These are phyloP conservation scores for Fusarium kyushuense DNA, from an alignment of 2,329 filamentous ascomycete genomes.

Conservation along the genomic window DNA sequence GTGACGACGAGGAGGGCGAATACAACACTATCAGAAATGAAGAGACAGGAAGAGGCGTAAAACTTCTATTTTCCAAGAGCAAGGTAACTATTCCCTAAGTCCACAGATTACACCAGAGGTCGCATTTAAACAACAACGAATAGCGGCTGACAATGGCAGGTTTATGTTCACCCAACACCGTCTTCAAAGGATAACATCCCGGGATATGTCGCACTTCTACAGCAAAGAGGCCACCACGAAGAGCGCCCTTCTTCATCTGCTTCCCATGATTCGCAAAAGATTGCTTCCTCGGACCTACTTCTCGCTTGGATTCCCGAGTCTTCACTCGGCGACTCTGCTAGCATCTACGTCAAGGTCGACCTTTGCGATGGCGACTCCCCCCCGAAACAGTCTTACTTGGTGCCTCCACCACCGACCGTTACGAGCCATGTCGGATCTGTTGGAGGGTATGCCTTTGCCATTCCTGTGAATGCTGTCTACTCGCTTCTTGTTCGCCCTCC, in stretches of 20 bases:
- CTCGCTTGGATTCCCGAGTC: slow-evolving; percentile 95
- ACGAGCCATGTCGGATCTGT: slow-evolving; percentile 77
- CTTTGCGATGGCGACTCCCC: slow-evolving; percentile 83
- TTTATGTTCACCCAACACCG: slow-evolving; percentile 95
- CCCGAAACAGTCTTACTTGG: slow-evolving; percentile 88
- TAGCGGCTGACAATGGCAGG: slow-evolving; percentile 61
- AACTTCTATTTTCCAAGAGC: slow-evolving; percentile 95
- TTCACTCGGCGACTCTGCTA: slow-evolving; percentile 84
- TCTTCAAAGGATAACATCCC: slow-evolving; percentile 96
- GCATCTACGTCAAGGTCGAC: slow-evolving; percentile 96
- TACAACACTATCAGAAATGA: slow-evolving; percentile 94
- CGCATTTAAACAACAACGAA: neutral
- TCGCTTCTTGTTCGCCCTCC: slow-evolving; percentile 90
- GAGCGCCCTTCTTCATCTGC: slow-evolving; percentile 54
- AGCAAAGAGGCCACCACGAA: slow-evolving; percentile 76
- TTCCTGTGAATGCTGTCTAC: slow-evolving; percentile 91
- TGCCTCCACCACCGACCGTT: slow-evolving; percentile 89
- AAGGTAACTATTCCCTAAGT: slow-evolving; percentile 70
- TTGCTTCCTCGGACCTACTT: slow-evolving; percentile 78
- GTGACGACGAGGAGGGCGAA: slow-evolving; percentile 93
- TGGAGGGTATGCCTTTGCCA: slow-evolving; percentile 89
- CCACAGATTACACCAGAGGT: slow-evolving; percentile 2
- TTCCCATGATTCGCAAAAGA: slow-evolving; percentile 54
- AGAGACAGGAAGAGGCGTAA: slow-evolving; percentile 83
- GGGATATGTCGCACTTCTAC: slow-evolving; percentile 91